Evolutionary conservation across 2,329 filamentous ascomycete genomes (phyloP).

Genomic region (Trichocomaceae sp.): DNA sequence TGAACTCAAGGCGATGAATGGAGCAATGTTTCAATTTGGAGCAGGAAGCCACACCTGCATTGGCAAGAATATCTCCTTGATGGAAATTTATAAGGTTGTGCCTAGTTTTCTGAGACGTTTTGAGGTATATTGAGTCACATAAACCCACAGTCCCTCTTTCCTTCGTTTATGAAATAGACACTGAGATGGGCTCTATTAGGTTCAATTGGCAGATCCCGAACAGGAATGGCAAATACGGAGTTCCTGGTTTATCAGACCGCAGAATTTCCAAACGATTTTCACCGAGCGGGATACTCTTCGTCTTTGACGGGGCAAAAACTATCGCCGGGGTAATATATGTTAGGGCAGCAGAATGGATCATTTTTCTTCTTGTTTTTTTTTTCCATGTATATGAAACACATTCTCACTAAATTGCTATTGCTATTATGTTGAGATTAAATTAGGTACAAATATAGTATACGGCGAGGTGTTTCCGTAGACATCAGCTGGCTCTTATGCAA

Average conservation of each 20-base stretch:
- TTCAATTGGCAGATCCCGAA: conserved; percentile 5
- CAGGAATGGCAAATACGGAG: conserved; percentile 6
- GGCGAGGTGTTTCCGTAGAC: too few relatives aligned
- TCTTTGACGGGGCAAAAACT: too few relatives aligned
- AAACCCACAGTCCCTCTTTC: neutral
- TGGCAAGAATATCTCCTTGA: conserved; percentile 32
- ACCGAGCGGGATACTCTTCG: neutral
- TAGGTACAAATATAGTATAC: too few relatives aligned
- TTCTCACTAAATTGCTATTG: too few relatives aligned
- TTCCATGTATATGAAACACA: too few relatives aligned
- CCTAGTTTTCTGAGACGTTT: conserved; percentile 43
- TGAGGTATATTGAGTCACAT: conserved; percentile 22
- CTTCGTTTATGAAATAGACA: neutral
- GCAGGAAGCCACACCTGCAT: conserved; percentile 46
- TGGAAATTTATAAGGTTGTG: conserved; percentile 26
- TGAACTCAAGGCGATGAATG: conserved; percentile 14
- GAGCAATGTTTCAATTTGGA: conserved; percentile 17
- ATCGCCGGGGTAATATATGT: too few relatives aligned
- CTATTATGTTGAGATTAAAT: too few relatives aligned
- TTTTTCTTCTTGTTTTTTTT: too few relatives aligned
- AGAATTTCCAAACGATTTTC: conserved; percentile 1
- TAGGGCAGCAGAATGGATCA: too few relatives aligned
- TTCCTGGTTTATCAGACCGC: conserved; percentile 6
- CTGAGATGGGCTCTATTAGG: neutral
- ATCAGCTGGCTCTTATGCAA: too few relatives aligned